phyloP scores from a whole-genome alignment of 1,284 basidiomycete species.

The Cryptococcus wingfieldii region DNA sequence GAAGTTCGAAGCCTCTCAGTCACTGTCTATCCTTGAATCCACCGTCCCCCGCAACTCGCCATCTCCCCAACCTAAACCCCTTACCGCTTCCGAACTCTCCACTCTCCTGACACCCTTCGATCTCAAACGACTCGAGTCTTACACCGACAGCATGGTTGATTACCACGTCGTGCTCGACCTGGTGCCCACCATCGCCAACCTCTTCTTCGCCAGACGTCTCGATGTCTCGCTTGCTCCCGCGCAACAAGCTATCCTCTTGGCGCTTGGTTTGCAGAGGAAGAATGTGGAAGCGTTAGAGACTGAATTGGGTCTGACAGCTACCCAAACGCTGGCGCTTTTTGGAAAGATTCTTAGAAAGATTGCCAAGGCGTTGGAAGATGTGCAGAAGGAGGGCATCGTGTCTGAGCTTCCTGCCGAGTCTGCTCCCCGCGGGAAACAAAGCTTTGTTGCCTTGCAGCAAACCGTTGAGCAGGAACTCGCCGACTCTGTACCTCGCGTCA shows the following conservation, averaged over 20 bases:
- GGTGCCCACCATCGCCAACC: constrained; percentile 68
- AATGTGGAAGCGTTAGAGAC: constrained; percentile 80
- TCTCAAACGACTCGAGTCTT: constrained; percentile 90
- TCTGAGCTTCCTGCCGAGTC: constrained; percentile 52
- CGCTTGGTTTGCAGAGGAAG: constrained; percentile 88
- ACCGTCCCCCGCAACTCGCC: constrained; percentile 35
- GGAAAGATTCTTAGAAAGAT: constrained; percentile 86
- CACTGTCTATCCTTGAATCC: constrained; percentile 84
- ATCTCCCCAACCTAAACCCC: constrained; percentile 27
- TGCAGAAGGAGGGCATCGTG: constrained; percentile 73
- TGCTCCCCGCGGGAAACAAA: constrained; percentile 3
- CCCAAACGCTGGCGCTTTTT: constrained; percentile 85
- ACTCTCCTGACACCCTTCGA: constrained; percentile 84
- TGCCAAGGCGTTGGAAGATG: constrained; percentile 68
- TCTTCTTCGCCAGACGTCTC: constrained; percentile 80
- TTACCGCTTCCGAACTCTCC: constrained; percentile 67
- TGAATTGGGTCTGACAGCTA: constrained; percentile 77
- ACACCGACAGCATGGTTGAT: constrained; percentile 93
- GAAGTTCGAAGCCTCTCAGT: constrained; percentile 81
- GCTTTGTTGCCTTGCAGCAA: constrained; percentile 56
- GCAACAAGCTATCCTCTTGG: constrained; percentile 82
- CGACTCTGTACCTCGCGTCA: constrained; percentile 53
- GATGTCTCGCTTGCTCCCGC: constrained; percentile 70
- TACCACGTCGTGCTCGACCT: constrained; percentile 95
- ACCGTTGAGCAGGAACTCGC: constrained; percentile 58